Conservation (phyloP, 2,329 filamentous ascomycete genomes). For the Falciphora oryzae region DNA sequence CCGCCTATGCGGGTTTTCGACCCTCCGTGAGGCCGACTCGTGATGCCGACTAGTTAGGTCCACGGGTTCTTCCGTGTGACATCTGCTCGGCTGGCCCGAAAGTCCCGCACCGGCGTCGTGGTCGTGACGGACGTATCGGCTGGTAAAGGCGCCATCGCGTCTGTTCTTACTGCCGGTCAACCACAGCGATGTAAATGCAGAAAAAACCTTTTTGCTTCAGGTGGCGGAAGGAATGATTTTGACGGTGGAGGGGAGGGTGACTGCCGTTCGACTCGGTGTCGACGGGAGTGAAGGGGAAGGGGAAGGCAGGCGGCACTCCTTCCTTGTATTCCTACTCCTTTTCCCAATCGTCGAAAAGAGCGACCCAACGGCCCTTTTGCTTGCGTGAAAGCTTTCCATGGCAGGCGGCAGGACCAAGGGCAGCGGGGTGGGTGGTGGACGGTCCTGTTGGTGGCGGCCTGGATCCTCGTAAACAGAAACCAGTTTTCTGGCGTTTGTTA, state of each 20-base stretch:
- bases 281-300: background rate
- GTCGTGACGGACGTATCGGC: background rate
- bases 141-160: background rate
- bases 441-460: background rate
- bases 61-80: too few relatives aligned
- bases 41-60: too few relatives aligned
- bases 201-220: background rate
- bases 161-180: background rate
- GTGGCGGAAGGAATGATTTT: background rate
- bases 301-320: background rate
- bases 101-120: background rate
- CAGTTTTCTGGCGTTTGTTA: background rate
- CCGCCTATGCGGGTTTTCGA: too few relatives aligned
- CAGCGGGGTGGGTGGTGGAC: background rate
- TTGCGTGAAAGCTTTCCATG: background rate
- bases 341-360: background rate
- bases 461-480: background rate
- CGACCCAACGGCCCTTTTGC: background rate
- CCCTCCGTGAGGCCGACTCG: too few relatives aligned
- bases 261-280: background rate
- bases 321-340: background rate
- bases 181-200: background rate
- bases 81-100: slow-evolving; percentile 20
- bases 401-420: background rate
- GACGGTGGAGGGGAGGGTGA: background rate